phyloP scores from a whole-genome alignment of 2,329 filamentous ascomycete genomes.

The Paecilomyces fulvus region DNA sequence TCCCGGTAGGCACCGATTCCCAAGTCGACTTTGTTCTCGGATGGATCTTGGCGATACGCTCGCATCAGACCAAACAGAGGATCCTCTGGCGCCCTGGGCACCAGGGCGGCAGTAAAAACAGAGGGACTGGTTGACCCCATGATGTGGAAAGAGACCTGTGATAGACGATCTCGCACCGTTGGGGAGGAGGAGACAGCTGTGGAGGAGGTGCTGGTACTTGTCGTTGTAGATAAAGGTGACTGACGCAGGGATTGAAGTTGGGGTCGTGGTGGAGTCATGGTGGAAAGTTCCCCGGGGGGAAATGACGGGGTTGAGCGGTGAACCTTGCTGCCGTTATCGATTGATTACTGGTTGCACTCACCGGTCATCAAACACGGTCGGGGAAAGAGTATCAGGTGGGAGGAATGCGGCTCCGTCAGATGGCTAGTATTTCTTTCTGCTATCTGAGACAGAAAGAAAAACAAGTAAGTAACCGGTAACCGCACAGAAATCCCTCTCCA shows the following conservation, averaged over 20 bases:
- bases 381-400: background rate
- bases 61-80: conserved; percentile 88
- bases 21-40: conserved; percentile 78
- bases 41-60: conserved; percentile 72
- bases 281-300: background rate
- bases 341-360: background rate
- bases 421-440: too few relatives aligned
- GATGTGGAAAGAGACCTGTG: conserved; percentile 43
- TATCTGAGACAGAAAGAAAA: background rate
- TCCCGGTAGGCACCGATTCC: conserved; percentile 94
- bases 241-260: background rate
- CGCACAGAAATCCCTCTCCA: background rate
- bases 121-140: conserved; percentile 57
- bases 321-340: background rate
- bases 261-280: background rate
- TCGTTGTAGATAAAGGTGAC: background rate
- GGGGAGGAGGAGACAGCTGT: background rate
- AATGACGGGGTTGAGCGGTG: too few relatives aligned
- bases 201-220: background rate
- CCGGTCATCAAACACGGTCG: background rate
- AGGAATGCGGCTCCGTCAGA: background rate
- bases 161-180: conserved; percentile 22
- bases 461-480: background rate
- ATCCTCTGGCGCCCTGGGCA: conserved; percentile 89
- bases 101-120: conserved; percentile 65